These are phyloP conservation scores for Pleurotus platypus DNA, from an alignment of 768 basidiomycete species.

Conservation along the genomic window DNA sequence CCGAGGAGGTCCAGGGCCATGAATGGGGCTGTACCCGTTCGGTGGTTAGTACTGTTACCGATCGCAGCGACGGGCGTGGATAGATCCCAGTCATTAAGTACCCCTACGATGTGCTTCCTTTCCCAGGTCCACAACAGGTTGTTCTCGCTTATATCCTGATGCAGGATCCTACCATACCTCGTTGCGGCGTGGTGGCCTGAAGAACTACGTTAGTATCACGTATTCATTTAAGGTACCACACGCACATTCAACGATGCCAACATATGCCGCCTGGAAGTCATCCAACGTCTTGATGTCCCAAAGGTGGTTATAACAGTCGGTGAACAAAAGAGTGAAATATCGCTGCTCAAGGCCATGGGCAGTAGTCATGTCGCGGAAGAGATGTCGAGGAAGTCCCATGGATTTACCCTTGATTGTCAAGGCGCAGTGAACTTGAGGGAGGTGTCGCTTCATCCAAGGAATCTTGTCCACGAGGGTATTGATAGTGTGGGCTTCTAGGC, in stretches of 20 bases:
- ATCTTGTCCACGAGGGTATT: conserved; percentile 4
- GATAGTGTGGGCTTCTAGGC: conserved; percentile 10
- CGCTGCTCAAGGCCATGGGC: conserved; percentile 9
- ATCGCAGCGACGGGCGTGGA: conserved; percentile 9
- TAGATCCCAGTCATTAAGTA: conserved; percentile 26
- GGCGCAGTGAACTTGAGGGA: conserved; percentile 10
- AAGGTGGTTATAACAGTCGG: conserved; percentile 18
- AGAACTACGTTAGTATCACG: no score
- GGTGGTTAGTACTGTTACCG: conserved; percentile 7
- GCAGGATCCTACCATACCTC: conserved; percentile 17
- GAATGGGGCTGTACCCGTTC: conserved; percentile 26
- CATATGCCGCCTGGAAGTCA: conserved; percentile 23
- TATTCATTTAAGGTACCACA: no score
- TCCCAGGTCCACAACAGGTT: conserved; percentile 21
- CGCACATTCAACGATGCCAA: conserved; percentile 29
- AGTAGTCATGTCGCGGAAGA: neutral
- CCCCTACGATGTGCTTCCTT: conserved; percentile 11
- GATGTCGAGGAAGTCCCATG: conserved; percentile 10
- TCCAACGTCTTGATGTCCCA: conserved; percentile 17
- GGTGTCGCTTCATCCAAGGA: conserved; percentile 11
- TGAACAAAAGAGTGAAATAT: conserved; percentile 14
- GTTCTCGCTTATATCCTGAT: conserved; percentile 27
- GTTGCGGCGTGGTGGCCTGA: conserved; percentile 22
- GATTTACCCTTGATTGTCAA: neutral
- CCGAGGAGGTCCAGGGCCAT: conserved; percentile 23